Base-by-base conservation (phyloP, 768 basidiomycete genomes). In the Holtermannia corniformis region DNA sequence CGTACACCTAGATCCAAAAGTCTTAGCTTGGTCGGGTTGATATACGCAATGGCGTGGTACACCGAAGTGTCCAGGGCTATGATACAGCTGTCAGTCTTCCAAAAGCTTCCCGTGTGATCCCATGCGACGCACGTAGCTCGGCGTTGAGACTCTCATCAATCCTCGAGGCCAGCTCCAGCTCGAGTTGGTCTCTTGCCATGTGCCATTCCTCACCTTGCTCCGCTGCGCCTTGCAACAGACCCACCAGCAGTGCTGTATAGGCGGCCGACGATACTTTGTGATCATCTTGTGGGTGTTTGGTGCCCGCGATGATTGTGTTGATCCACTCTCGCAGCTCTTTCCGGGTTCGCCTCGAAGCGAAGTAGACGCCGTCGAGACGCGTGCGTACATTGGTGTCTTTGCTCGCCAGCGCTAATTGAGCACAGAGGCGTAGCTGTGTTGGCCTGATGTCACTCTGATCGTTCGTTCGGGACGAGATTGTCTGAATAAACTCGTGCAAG, bases 301-400 rank as follows among this genome's bases (percentile, higher is more conserved):
- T n/a, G n/a, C n/a, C n/a, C n/a, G n/a, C n/a, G n/a, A n/a, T n/a
- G n/a, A n/a, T n/a, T n/a, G n/a, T 26, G 4, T 54, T 24, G 27
- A 65, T 22, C 63, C 63, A 65, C n/a, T 22, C 20, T 23, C 37
- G 32, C 13, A 41, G 41, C 22, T 3, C 19, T 10, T 49, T 26
- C 16, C 32, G 47, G 5, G 44, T 32, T 16, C 51, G 42, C 14
- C 41, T 41, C 20, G 45, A 47, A 2, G 49, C 16, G 41, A 62
- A 51, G 20, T 59, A 59, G 5, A 41, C 41, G 20, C 43, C 46
- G 4, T 50, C 49, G 7, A 43, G 28, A 0, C 42, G 27, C 10
- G 51, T 10, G 5, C 49, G 28, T 13, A 59, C 45, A 16, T 22
- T n/a, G 16, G 40, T 43, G 4, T 54, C 25, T 28, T 49, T 56